Conservation (phyloP, 306 rosid species). For the Clitoria ternatea region DNA sequence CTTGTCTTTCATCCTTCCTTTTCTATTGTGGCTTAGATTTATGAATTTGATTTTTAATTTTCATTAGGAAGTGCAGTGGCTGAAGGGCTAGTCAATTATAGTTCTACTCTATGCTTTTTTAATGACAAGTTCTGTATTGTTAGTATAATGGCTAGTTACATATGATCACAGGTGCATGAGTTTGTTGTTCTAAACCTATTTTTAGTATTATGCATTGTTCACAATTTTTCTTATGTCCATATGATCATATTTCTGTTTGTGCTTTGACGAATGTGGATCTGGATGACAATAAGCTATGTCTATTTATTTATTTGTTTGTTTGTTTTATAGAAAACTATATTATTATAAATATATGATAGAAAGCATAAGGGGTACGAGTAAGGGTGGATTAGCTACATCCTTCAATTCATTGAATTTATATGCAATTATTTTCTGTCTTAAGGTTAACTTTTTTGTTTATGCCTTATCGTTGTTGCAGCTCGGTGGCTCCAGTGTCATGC, state of each 20-base stretch:
- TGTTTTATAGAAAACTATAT: too few species aligned
- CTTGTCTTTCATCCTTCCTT: not conserved
- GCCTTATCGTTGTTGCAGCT: slow-evolving; percentile 47
- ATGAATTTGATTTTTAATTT: not conserved
- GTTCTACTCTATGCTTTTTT: not conserved
- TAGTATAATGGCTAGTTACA: not conserved
- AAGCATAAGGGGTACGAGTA: too few species aligned
- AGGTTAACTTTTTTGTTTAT: slow-evolving; percentile 19
- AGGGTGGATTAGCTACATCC: too few species aligned
- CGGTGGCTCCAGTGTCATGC: slow-evolving; percentile 50
- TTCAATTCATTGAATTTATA: too few species aligned
- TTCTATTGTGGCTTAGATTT: not conserved
- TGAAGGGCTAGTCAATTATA: not conserved
- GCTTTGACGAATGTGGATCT: not conserved
- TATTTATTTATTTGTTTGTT: too few species aligned
- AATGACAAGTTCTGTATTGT: not conserved
- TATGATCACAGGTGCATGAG: not conserved
- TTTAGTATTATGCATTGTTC: not conserved
- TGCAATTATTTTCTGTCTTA: not conserved
- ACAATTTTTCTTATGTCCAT: not conserved
- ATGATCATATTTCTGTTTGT: not conserved
- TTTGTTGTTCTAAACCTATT: not conserved
- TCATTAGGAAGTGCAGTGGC: not conserved
- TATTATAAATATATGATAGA: too few species aligned
- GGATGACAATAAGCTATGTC: not conserved